These are phyloP conservation scores for Botrytis squamosa DNA, from an alignment of 2,329 filamentous ascomycete genomes.

Conservation along the genomic window DNA sequence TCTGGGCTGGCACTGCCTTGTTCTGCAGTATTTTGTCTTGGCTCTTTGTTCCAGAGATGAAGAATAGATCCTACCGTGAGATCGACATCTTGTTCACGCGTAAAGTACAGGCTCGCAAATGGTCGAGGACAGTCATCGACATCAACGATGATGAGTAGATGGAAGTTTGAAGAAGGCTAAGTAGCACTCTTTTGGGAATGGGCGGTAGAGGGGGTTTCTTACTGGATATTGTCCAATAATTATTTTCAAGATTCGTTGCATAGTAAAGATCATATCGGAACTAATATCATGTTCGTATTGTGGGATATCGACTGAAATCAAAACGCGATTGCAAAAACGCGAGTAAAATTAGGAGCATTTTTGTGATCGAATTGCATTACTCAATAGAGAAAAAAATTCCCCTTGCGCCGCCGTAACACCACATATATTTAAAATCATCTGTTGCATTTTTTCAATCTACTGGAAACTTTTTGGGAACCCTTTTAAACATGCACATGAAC, in stretches of 20 bases:
- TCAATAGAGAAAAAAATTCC: not conserved
- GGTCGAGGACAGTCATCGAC: not conserved
- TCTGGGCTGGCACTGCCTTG: not conserved
- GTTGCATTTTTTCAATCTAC: not conserved
- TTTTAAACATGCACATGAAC: accelerated
- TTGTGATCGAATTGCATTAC: not conserved
- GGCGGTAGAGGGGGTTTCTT: not conserved
- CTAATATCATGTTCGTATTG: not conserved
- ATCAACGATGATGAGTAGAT: not conserved
- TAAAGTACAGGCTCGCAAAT: not conserved
- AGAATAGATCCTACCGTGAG: not conserved
- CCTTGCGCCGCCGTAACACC: not conserved
- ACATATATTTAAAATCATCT: not conserved
- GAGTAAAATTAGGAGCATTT: not conserved
- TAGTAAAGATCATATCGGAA: not conserved
- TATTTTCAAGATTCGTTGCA: not conserved
- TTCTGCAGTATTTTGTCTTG: not conserved
- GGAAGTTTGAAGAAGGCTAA: not conserved
- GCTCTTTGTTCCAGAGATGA: not conserved
- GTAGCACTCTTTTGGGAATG: not conserved
- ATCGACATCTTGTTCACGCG: not conserved
- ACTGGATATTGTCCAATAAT: not conserved
- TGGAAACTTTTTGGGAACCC: not conserved
- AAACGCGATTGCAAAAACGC: not conserved
- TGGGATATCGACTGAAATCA: not conserved